These are phyloP conservation scores for Dendrobium catenatum DNA, from an alignment of 106 monocot species.

Conservation along the genomic window DNA sequence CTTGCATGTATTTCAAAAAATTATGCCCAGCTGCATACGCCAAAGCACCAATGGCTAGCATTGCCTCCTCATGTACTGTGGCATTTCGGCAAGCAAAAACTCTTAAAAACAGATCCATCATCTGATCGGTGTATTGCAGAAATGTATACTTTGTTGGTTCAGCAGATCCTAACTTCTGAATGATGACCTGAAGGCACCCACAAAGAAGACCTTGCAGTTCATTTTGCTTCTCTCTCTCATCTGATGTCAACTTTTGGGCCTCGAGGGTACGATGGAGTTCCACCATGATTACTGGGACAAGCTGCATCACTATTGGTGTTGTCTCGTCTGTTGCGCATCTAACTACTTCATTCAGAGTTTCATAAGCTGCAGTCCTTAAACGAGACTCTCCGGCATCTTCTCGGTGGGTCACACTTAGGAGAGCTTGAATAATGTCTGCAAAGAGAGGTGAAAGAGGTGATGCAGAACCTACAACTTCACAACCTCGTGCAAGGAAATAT, in stretches of 20 bases:
- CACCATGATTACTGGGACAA: constrained; percentile 78
- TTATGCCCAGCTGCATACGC: constrained; percentile 72
- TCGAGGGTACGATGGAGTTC: constrained; percentile 81
- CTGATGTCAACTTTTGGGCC: constrained; percentile 50
- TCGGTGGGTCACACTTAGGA: constrained; percentile 71
- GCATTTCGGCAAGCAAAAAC: constrained; percentile 90
- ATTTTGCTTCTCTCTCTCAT: constrained; percentile 83
- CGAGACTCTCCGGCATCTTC: constrained; percentile 82
- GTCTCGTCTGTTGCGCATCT: constrained; percentile 79
- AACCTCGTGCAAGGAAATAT: constrained; percentile 94
- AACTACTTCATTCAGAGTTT: constrained; percentile 87
- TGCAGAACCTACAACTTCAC: constrained; percentile 57
- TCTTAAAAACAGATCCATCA: constrained; percentile 88
- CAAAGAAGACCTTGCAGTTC: constrained; percentile 92
- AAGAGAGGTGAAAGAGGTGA: constrained; percentile 79
- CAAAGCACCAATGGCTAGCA: constrained; percentile 93
- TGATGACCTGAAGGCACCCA: constrained; percentile 91
- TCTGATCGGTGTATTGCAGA: constrained; percentile 74
- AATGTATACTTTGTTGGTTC: constrained; percentile 62
- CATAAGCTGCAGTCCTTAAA: constrained; percentile 79
- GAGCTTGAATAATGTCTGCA: constrained; percentile 72
- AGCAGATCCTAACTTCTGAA: constrained; percentile 72
- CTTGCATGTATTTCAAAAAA: constrained; percentile 82
- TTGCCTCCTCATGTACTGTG: constrained; percentile 92
- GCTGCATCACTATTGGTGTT: constrained; percentile 54